These are phyloP conservation scores for Neoboletus magnificus DNA, from an alignment of 768 basidiomycete genomes.

Conservation along the genomic window DNA sequence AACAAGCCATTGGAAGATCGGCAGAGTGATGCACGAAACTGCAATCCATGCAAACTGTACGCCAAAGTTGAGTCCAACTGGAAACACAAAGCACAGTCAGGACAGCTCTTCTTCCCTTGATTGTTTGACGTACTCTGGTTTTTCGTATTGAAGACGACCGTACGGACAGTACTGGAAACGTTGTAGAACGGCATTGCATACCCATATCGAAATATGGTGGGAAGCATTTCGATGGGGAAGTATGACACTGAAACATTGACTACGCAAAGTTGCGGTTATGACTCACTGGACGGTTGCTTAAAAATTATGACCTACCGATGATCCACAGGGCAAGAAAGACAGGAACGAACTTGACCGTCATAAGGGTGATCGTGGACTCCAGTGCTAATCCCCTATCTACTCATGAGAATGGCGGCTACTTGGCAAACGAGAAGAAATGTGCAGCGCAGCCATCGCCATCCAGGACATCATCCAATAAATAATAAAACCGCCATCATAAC, in stretches of 20 bases:
- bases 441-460: slow-evolving; percentile 54
- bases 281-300: not conserved
- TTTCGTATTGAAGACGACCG: slow-evolving; percentile 63
- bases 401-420: not conserved
- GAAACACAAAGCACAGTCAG: slow-evolving; percentile 1
- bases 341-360: slow-evolving; percentile 50
- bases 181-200: slow-evolving; percentile 74
- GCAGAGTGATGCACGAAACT: slow-evolving; percentile 53
- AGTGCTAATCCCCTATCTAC: slow-evolving; percentile 54
- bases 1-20: slow-evolving; percentile 45
- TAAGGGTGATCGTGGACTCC: slow-evolving; percentile 54
- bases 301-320: slow-evolving; percentile 40
- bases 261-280: slow-evolving; percentile 18
- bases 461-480: slow-evolving; percentile 69
- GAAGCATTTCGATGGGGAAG: slow-evolving; percentile 58
- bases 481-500: slow-evolving; percentile 54
- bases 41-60: slow-evolving; percentile 54
- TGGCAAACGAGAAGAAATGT: slow-evolving; percentile 18
- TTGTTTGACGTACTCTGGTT: slow-evolving; percentile 45
- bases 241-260: slow-evolving; percentile 56
- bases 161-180: slow-evolving; percentile 55
- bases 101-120: not conserved
- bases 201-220: slow-evolving; percentile 60
- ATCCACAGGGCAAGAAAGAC: slow-evolving; percentile 67
- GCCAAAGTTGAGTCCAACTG: slow-evolving; percentile 63